Evolutionary conservation across 2,329 filamentous ascomycete genomes (phyloP).

Genomic region (Fusarium pseudonygamai): DNA sequence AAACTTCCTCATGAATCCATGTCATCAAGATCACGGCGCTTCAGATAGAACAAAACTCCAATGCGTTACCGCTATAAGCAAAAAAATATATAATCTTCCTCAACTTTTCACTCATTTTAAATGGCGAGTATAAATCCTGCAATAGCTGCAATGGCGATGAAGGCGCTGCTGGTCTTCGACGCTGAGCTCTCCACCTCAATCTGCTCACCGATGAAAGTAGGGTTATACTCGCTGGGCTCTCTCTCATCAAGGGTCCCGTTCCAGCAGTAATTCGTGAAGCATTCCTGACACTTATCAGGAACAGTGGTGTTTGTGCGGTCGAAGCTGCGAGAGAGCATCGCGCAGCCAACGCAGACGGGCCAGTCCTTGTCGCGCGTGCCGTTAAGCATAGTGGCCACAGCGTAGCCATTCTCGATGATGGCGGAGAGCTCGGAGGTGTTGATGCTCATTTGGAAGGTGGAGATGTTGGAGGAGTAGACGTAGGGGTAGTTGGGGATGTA

Average conservation of each 20-base stretch:
- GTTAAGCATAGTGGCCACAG: slow-evolving; percentile 85
- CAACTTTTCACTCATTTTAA: not conserved
- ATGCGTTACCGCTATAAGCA: slow-evolving; percentile 4
- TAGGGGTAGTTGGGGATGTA: slow-evolving; percentile 87
- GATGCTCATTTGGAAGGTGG: slow-evolving; percentile 78
- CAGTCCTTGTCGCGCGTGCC: slow-evolving; percentile 77
- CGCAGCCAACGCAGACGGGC: slow-evolving; percentile 88
- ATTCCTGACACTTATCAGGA: slow-evolving; percentile 76
- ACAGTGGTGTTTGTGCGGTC: slow-evolving; percentile 73
- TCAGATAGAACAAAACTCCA: slow-evolving; percentile 28
- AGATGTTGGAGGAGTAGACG: slow-evolving; percentile 77
- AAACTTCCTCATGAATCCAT: slow-evolving; percentile 19
- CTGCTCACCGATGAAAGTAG: slow-evolving; percentile 39
- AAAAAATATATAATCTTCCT: not conserved
- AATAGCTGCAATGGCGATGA: slow-evolving; percentile 23
- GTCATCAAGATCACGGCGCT: slow-evolving; percentile 17
- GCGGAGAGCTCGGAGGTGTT: slow-evolving; percentile 73
- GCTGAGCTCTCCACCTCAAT: slow-evolving; percentile 42
- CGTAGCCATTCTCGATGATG: slow-evolving; percentile 88
- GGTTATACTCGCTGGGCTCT: slow-evolving; percentile 48
- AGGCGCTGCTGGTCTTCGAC: slow-evolving; percentile 21
- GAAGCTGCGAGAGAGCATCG: slow-evolving; percentile 80
- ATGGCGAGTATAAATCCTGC: slow-evolving; percentile 35
- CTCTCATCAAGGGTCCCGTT: slow-evolving; percentile 70
- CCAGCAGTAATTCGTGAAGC: slow-evolving; percentile 92